A percentile compares a stretch with the other conserved stretches of the same genome.
These are phyloP conservation scores for Fraxinus excelsior DNA, from an alignment of 257 asterid species.

Conservation along the genomic window DNA sequence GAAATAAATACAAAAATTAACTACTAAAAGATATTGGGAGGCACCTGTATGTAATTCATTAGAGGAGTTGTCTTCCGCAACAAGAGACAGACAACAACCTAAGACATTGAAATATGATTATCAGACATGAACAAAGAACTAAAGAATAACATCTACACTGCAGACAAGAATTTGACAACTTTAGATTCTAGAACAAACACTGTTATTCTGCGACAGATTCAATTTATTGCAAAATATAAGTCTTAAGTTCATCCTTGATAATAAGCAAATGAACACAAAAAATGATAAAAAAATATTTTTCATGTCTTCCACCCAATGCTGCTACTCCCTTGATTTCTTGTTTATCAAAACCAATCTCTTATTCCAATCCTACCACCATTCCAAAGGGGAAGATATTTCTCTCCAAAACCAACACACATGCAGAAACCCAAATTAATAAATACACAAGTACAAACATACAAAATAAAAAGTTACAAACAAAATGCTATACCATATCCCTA, in stretches of 20 bases:
- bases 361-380: neutral
- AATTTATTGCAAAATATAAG: neutral
- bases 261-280: neutral
- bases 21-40: neutral
- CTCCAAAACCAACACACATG: neutral
- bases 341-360: neutral
- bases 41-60: conserved; percentile 45
- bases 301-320: neutral
- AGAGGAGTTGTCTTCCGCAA: conserved; percentile 47
- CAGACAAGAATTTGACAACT: conserved; percentile 7
- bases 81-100: conserved; percentile 50
- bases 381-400: neutral
- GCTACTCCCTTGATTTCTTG: conserved; percentile 8
- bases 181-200: neutral
- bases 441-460: neutral
- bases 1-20: conserved; percentile 3
- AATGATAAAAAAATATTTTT: neutral
- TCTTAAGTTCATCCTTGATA: neutral
- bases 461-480: neutral
- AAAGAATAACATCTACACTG: conserved; percentile 7
- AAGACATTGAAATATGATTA: conserved; percentile 33
- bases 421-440: neutral
- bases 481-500: neutral
- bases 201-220: conserved; percentile 1
- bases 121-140: conserved; percentile 30